Evolutionary conservation across 73 alveolate genomes (phyloP).

Genomic region (Stentor coeruleus): DNA sequence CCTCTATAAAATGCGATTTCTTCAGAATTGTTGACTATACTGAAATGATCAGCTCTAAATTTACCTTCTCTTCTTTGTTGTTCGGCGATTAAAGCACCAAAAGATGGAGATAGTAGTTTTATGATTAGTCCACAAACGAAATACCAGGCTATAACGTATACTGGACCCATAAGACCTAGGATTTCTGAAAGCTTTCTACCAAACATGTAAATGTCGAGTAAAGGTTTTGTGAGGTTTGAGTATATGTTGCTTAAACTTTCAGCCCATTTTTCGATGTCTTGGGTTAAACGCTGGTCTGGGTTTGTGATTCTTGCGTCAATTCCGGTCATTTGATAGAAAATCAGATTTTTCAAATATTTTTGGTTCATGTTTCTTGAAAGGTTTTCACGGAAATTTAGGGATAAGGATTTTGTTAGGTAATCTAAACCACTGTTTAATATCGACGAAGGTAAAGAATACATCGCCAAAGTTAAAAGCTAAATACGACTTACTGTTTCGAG

Average conservation of each 20-base stretch:
- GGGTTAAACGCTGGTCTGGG: slow-evolving; percentile 86
- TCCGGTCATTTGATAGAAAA: slow-evolving; percentile 70
- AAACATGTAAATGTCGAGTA: slow-evolving; percentile 79
- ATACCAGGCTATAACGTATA: slow-evolving; percentile 70
- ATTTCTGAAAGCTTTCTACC: slow-evolving; percentile 76
- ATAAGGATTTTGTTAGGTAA: slow-evolving; percentile 59
- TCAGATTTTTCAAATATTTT: slow-evolving; percentile 70
- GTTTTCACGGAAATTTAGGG: slow-evolving; percentile 73
- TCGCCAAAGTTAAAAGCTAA: not conserved
- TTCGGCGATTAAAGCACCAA: slow-evolving; percentile 75
- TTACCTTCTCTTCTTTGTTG: slow-evolving; percentile 87
- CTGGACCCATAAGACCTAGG: slow-evolving; percentile 90
- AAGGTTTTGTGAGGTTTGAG: slow-evolving; percentile 79
- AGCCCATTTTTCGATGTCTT: slow-evolving; percentile 90
- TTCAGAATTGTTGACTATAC: slow-evolving; percentile 71
- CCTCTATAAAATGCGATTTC: slow-evolving; percentile 90
- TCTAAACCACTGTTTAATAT: slow-evolving; percentile 74
- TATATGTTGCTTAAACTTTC: slow-evolving; percentile 61
- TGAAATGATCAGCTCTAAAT: slow-evolving; percentile 74
- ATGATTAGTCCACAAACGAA: slow-evolving; percentile 60
- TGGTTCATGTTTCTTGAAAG: slow-evolving; percentile 63
- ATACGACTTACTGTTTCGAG: not conserved
- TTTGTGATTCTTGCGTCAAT: slow-evolving; percentile 71
- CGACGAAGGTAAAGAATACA: slow-evolving; percentile 84
- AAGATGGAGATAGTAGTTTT: slow-evolving; percentile 75